Percentiles rank a stretch among this genome's conserved stretches.
Conservation (phyloP, 148 eudicot species). For the Dianthus caryophyllus region DNA sequence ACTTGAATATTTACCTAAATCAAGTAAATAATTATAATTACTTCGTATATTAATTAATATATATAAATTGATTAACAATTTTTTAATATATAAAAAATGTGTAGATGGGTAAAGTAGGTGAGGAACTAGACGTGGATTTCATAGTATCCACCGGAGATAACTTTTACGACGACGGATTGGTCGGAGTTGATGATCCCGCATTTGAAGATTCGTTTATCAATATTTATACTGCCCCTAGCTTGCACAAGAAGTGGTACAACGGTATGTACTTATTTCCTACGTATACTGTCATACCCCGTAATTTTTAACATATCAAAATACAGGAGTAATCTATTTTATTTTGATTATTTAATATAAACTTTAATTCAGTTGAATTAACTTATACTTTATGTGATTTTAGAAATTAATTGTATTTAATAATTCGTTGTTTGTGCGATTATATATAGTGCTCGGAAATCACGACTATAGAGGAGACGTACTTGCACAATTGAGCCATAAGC, state of each 20-base stretch:
- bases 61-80: no score
- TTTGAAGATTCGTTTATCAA: constrained; percentile 55
- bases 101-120: constrained; percentile 75
- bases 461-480: constrained; percentile 75
- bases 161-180: constrained; percentile 63
- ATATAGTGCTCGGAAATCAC: constrained; percentile 73
- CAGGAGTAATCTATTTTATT: no score
- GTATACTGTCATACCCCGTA: no score
- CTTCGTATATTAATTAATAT: no score
- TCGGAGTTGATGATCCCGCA: constrained; percentile 50
- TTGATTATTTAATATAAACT: no score
- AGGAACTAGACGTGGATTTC: constrained; percentile 53
- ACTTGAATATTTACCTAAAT: no score
- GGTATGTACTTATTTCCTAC: no score
- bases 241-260: constrained; percentile 66
- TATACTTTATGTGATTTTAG: no score
- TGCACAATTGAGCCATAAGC: constrained; percentile 61
- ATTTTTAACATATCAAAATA: no score
- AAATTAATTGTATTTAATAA: background rate
- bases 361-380: no score
- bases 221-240: constrained; percentile 59
- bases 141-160: constrained; percentile 80
- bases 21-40: no score
- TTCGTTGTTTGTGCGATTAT: background rate
- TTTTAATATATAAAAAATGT: no score